Evolutionary conservation across 768 basidiomycete species (phyloP).

Genomic region (Sporobolomyces phaffii): DNA sequence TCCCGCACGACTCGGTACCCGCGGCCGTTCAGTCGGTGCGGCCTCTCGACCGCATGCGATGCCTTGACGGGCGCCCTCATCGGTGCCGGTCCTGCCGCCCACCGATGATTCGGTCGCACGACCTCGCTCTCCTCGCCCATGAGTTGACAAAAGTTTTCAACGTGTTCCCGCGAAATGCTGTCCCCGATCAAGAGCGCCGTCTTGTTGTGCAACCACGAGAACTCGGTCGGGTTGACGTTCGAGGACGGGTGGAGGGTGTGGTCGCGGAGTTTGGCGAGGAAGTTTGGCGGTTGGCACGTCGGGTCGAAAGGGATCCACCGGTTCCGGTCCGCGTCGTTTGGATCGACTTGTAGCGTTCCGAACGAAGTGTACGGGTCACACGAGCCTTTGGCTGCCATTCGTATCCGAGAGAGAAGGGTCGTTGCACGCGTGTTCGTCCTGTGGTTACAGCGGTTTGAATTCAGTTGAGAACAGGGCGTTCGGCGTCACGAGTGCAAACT

Average conservation of each 20-base stretch:
- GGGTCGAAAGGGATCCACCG: conserved; percentile 33
- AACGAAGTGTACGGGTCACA: conserved; percentile 37
- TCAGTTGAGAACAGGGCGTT: too few species aligned
- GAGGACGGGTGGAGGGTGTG: neutral
- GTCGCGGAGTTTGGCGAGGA: conserved; percentile 35
- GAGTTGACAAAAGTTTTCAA: conserved; percentile 43
- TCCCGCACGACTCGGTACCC: conserved; percentile 39
- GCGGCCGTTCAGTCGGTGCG: conserved; percentile 14
- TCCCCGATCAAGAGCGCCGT: conserved; percentile 42
- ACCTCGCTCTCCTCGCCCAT: conserved; percentile 41
- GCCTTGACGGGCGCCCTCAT: conserved; percentile 29
- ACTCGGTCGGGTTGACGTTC: neutral
- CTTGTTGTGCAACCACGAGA: conserved; percentile 39
- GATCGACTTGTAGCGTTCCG: conserved; percentile 34
- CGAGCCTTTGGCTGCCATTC: neutral
- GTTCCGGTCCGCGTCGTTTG: conserved; percentile 33
- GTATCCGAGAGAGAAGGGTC: conserved; percentile 18
- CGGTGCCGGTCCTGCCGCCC: conserved; percentile 11
- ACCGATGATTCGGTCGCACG: conserved; percentile 29
- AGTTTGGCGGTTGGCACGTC: conserved; percentile 36
- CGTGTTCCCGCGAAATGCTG: conserved; percentile 42
- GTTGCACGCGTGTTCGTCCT: conserved; percentile 7
- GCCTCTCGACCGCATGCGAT: conserved; percentile 15
- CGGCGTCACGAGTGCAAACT: too few species aligned
- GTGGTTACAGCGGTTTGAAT: too few species aligned